A percentile compares a stretch with the other conserved stretches of the same genome.
Evolutionary conservation across 495 filamentous ascomycete genomes (phyloP).

Genomic region (Neurospora sp.): DNA sequence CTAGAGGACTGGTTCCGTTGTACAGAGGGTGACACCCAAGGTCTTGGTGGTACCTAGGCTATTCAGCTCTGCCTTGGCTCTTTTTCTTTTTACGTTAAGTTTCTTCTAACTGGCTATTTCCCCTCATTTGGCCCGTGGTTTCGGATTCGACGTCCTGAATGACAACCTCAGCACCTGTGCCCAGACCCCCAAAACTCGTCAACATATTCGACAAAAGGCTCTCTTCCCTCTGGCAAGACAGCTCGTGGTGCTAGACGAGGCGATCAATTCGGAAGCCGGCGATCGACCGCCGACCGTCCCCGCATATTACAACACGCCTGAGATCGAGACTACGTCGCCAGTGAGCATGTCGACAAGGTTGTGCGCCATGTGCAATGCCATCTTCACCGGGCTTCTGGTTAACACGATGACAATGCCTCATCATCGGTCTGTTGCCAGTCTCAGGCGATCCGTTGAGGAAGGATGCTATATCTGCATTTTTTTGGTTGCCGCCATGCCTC

Average conservation of each 20-base stretch:
- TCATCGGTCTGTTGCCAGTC: background rate
- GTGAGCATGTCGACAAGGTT: background rate
- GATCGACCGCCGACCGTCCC: background rate
- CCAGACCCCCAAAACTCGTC: background rate
- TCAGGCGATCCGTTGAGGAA: background rate
- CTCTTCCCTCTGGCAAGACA: background rate
- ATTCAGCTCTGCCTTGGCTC: background rate
- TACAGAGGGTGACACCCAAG: background rate
- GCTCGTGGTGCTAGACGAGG: background rate
- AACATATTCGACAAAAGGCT: background rate
- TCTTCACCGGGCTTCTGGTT: background rate
- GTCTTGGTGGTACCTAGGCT: background rate
- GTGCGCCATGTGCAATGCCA: background rate
- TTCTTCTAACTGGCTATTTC: background rate
- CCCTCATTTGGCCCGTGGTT: background rate
- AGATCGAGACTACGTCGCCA: background rate
- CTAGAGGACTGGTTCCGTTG: background rate
- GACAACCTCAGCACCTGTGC: background rate
- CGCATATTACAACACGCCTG: background rate
- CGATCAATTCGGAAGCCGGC: background rate
- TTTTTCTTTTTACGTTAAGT: background rate
- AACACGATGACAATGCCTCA: rapidly evolving
- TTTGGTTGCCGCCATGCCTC: background rate
- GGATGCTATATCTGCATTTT: background rate
- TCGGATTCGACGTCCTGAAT: background rate